These are phyloP conservation scores for Trichoderma sp. DNA, from an alignment of 2,329 filamentous ascomycete species.

Conservation along the genomic window DNA sequence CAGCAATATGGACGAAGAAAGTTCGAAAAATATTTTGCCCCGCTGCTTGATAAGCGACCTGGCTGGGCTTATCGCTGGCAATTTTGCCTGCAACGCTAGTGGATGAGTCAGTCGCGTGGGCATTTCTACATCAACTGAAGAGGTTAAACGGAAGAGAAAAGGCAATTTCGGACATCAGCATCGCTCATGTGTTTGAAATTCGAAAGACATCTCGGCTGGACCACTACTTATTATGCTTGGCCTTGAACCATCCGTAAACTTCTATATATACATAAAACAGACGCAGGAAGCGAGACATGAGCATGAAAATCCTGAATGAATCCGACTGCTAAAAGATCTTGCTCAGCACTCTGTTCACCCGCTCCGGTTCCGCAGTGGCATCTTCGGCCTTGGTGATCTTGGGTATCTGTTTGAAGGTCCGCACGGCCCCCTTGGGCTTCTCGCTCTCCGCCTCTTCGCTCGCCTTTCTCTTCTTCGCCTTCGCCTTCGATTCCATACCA, in stretches of 20 bases:
- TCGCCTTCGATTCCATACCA: constrained; percentile 64
- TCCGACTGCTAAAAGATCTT: constrained; percentile 59
- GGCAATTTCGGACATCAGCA: background rate
- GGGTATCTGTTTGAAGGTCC: constrained; percentile 68
- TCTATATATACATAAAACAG: background rate
- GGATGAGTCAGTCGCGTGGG: background rate
- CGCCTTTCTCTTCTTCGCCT: constrained; percentile 45
- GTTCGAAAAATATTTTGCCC: constrained; percentile 42
- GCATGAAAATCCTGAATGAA: background rate
- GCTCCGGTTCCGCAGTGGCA: constrained; percentile 53
- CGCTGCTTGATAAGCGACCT: constrained; percentile 44
- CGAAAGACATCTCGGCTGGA: no score
- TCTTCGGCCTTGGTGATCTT: constrained; percentile 55
- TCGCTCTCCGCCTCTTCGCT: constrained; percentile 33
- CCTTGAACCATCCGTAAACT: no score
- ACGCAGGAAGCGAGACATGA: background rate
- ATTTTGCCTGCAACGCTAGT: constrained; percentile 3
- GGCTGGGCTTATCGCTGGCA: constrained; percentile 26
- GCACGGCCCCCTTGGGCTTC: constrained; percentile 35
- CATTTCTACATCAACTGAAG: background rate
- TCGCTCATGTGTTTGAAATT: no score
- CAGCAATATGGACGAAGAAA: constrained; percentile 30
- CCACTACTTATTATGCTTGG: no score
- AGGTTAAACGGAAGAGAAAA: no score
- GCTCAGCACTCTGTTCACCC: constrained; percentile 62